These are phyloP conservation scores for Nicotiana sylvestris DNA, from an alignment of 257 asterid genomes.

Conservation along the genomic window DNA sequence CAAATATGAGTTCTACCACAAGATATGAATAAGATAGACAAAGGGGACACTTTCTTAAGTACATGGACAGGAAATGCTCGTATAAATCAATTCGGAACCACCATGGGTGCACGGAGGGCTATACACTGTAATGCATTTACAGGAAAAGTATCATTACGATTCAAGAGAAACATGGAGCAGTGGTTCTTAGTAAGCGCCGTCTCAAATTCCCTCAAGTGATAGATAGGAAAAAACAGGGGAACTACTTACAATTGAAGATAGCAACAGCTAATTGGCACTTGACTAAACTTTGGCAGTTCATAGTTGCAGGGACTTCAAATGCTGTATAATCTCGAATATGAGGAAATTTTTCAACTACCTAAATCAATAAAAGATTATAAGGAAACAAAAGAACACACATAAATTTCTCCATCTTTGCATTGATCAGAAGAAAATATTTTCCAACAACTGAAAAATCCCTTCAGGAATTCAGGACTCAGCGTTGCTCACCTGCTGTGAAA, in stretches of 20 bases:
- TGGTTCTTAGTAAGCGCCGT: background rate
- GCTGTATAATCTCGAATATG: conserved; percentile 59
- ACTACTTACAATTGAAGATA: conserved; percentile 52
- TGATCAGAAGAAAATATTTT: background rate
- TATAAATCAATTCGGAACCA: background rate
- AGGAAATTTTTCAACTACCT: conserved; percentile 79
- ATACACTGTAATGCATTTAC: background rate
- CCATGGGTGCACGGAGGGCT: background rate
- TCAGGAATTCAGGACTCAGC: background rate
- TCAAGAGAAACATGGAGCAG: background rate
- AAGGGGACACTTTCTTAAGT: background rate
- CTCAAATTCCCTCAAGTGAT: background rate
- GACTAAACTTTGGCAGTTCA: conserved; percentile 45
- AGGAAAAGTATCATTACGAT: background rate
- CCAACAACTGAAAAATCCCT: background rate
- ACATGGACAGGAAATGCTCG: background rate
- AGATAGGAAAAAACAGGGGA: background rate
- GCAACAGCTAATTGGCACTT: conserved; percentile 83
- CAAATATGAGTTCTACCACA: background rate
- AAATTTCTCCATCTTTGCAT: background rate
- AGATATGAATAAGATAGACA: background rate
- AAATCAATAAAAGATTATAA: conserved; percentile 19
- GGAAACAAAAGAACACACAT: background rate
- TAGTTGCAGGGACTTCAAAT: conserved; percentile 48
- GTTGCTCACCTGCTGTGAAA: conserved; percentile 57